Evolutionary conservation across 2,329 filamentous ascomycete species (phyloP), one percentile per base, ranked within the genome.

Genomic region (Cordyceps cicadae): DNA sequence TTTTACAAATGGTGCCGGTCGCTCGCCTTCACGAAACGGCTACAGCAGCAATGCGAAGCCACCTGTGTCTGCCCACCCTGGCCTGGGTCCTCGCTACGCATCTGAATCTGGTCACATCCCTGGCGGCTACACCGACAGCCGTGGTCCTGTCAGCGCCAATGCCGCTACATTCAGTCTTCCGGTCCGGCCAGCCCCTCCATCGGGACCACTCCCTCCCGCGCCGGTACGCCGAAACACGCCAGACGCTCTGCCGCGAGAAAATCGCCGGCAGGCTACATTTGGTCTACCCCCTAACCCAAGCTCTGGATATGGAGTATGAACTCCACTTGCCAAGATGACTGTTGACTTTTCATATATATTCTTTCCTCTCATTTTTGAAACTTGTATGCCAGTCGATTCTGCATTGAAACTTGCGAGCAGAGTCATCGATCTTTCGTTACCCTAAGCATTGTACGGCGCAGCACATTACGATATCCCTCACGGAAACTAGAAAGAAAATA

Each of bases 121-220:
- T 14, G 65, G 70, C 26, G 69, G 70, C 21, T 75, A 75, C 34
- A 65, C 72, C 2, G 77, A 78, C 19, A 74, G 65, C 61, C 67
- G 69, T 62, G 74, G 67, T 37, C 74, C 72, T 59, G 69, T 75
- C 59, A 80, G 78, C 65, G 75, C 77, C 49, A 78, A 74, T 62
- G 74, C 74, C 56, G 71, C 77, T 17, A 83, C 81, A 3, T 87
- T 87, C 60, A 82, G 80, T 41, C 75, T 91, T 54, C 86, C 88
- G 1, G 81, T 88, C 62, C 82, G 87, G 52, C 79, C 82, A 50
- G 85, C 81, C 34, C 84, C 86, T 45, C 58, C 58, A 32, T 80
- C 81, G 3, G 81, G 81, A 12, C 78, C 82, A 9, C 76, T 87
- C 37, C 84, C 84, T 54, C 80, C 86, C 21, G 80, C 84, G n/a